Base-by-base conservation (phyloP, 805 yeast species). In the Candida suzukii region DNA sequence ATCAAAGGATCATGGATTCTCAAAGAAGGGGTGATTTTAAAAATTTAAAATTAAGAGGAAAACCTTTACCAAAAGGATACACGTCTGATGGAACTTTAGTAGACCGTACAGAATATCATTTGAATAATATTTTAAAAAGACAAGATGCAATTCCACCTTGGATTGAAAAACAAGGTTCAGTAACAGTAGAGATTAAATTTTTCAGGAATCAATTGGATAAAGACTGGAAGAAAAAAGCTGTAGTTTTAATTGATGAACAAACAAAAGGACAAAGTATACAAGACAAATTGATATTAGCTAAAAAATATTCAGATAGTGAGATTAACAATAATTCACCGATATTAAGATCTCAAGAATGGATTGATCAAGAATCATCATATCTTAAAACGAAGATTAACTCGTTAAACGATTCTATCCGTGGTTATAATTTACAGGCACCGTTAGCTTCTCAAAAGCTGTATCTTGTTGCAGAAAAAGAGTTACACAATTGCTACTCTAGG, bases 121-220 rank as follows among this genome's bases (percentile, higher is more conserved):
- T 88, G 63, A 88, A 88, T 60, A 78, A 84, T 46, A 81, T 88
- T 35, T 61, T 88, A 42, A 75, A 72, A 46, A 73, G 76, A 34
- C 96, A 88, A 58, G 88, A 86, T 38, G 79, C 86, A 1, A 65
- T 79, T 11, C 95, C 96, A 0, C 95, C 95, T 0, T 88, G 96
- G 96, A 81, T 88, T 29, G 95, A 87, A 51, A 80, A 76, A 41
- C 93, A 85, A 57, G 67, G 74, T 17, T 69, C 75, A 2, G 75
- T 82, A 4, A 70, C 73, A 34, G 45, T 51, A 2, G 74, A 73
- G 29, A 67, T 83, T 9, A 54, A 51, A 2, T 52, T 52, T 0
- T 77, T 85, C 41, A 60, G 88, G 40, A 46, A 49, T 0, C 67
- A 67, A 28, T 41, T 80, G 25, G 71, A 66, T 32, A 41, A 51